A percentile compares a stretch with the other conserved stretches of the same genome.
These are phyloP conservation scores for Gonium pectorale DNA, from an alignment of 139 green algal species.

Conservation along the genomic window DNA sequence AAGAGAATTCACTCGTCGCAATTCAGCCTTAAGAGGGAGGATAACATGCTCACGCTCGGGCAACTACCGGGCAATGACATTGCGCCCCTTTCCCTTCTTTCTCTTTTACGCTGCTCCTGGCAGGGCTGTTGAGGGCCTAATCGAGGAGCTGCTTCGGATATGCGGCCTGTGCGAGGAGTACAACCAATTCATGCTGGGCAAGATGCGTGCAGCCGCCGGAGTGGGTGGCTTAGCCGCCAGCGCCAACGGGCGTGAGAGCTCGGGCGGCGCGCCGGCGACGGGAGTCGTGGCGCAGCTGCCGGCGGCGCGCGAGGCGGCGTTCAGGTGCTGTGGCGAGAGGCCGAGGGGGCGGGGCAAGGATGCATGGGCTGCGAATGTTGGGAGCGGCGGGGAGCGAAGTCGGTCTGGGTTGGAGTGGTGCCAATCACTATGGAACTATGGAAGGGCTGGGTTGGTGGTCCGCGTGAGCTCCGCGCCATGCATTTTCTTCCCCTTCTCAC, in stretches of 20 bases:
- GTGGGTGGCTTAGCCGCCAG: background rate
- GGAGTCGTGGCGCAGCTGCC: background rate
- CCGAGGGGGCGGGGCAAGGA: too few relatives aligned
- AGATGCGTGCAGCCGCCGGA: slow-evolving; percentile 64
- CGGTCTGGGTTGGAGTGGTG: background rate
- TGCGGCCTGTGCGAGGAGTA: slow-evolving; percentile 91
- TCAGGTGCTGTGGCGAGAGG: too few relatives aligned
- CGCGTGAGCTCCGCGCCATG: too few relatives aligned
- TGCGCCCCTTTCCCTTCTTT: background rate
- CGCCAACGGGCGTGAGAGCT: background rate
- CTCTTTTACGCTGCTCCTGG: background rate
- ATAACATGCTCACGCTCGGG: too few relatives aligned
- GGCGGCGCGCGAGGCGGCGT: slow-evolving; percentile 43
- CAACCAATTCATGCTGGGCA: slow-evolving; percentile 84
- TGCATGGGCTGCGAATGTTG: too few relatives aligned
- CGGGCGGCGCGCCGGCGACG: background rate
- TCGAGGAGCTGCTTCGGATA: slow-evolving; percentile 88
- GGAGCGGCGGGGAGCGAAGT: too few relatives aligned
- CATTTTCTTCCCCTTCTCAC: too few relatives aligned
- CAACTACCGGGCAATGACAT: too few relatives aligned
- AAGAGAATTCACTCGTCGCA: too few relatives aligned
- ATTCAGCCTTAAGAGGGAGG: too few relatives aligned
- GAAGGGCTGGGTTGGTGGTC: too few relatives aligned
- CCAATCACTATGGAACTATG: too few relatives aligned
- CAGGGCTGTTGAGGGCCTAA: slow-evolving; percentile 70